Evolutionary conservation across 768 basidiomycete genomes (phyloP).

Genomic region (Tulasnella sp.): DNA sequence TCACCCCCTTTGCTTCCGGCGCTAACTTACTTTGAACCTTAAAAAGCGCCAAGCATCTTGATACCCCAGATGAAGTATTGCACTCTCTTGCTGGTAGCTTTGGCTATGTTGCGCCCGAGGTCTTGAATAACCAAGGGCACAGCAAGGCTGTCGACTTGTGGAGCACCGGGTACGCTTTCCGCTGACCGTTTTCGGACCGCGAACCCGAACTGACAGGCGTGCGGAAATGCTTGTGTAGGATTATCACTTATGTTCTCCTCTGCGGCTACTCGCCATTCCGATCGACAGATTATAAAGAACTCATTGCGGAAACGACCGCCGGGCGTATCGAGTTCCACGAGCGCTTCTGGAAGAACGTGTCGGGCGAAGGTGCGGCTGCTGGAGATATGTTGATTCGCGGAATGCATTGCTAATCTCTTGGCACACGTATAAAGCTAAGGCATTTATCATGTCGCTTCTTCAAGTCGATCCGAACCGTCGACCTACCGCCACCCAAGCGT

Average conservation of each 20-base stretch:
- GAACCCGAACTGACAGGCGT: background rate
- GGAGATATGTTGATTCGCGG: background rate
- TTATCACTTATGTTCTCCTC: slow-evolving; percentile 93
- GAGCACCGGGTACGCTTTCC: slow-evolving; percentile 74
- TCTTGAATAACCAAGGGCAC: slow-evolving; percentile 78
- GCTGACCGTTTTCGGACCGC: too few relatives aligned
- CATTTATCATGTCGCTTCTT: slow-evolving; percentile 74
- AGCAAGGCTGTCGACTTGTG: slow-evolving; percentile 93
- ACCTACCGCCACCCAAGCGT: slow-evolving; percentile 73
- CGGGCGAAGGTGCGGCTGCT: slow-evolving; percentile 61
- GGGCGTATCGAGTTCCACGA: slow-evolving; percentile 91
- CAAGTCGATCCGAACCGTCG: slow-evolving; percentile 71
- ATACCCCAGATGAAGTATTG: slow-evolving; percentile 70
- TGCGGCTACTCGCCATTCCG: slow-evolving; percentile 97
- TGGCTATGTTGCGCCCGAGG: slow-evolving; percentile 92
- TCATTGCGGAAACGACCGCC: slow-evolving; percentile 81
- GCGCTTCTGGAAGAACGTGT: slow-evolving; percentile 92
- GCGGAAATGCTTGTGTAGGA: slow-evolving; percentile 49
- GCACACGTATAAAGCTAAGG: slow-evolving; percentile 62
- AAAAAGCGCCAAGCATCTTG: slow-evolving; percentile 77
- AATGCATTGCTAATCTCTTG: background rate
- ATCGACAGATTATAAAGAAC: slow-evolving; percentile 71
- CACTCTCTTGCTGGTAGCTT: slow-evolving; percentile 77
- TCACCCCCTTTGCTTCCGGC: slow-evolving; percentile 31
- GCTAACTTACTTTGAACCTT: background rate